These are phyloP conservation scores for Castanea mollissima DNA, from an alignment of 306 rosid species.

Conservation along the genomic window DNA sequence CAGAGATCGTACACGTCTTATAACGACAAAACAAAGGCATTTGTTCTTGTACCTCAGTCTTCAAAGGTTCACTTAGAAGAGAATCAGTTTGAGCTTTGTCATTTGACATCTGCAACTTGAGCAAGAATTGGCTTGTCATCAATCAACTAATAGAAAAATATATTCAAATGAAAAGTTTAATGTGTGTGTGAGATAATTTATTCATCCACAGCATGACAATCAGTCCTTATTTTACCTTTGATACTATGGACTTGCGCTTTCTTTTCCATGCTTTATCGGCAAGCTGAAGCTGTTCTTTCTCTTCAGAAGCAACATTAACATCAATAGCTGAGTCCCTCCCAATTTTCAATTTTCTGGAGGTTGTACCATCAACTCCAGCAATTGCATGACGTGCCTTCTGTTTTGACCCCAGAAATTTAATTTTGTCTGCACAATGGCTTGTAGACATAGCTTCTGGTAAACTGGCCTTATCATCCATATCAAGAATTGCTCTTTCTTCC, in stretches of 20 bases:
- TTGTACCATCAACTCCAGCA: slow-evolving; percentile 46
- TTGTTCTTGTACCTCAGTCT: slow-evolving; percentile 43
- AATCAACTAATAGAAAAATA: not conserved
- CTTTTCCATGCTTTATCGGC: slow-evolving; percentile 49
- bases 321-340: slow-evolving; percentile 47
- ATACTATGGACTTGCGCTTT: slow-evolving; percentile 48
- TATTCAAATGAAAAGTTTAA: not conserved
- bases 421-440: slow-evolving; percentile 55
- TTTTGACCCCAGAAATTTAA: slow-evolving; percentile 32
- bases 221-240: slow-evolving; percentile 36
- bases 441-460: slow-evolving; percentile 61
- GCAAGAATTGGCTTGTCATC: slow-evolving; percentile 16
- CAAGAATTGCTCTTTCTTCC: slow-evolving; percentile 50
- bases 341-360: slow-evolving; percentile 54
- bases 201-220: not conserved
- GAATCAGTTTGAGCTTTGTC: slow-evolving; percentile 34
- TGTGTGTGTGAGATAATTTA: not conserved
- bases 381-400: slow-evolving; percentile 31
- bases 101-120: slow-evolving; percentile 39
- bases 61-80: slow-evolving; percentile 35
- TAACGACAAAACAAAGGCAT: not conserved
- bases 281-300: slow-evolving; percentile 42
- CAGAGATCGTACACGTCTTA: not conserved
- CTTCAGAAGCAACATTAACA: slow-evolving; percentile 38
- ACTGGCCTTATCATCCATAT: slow-evolving; percentile 50